Percentiles rank a stretch among this genome's conserved stretches.
Evolutionary conservation across 768 basidiomycete genomes (phyloP).

Genomic region (Lactarius sanguifluus): DNA sequence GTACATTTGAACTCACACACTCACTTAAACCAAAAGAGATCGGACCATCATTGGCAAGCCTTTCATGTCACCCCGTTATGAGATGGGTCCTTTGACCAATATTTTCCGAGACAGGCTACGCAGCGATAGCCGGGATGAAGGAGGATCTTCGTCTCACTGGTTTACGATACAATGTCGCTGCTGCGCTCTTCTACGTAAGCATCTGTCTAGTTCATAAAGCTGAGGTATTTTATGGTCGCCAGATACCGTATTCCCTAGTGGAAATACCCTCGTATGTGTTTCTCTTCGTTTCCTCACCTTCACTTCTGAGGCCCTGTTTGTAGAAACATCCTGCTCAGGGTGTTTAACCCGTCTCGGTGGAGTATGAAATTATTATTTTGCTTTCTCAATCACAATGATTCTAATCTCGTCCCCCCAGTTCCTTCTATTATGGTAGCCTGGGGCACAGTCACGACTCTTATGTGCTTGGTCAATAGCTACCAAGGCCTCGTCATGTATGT

Average conservation of each 20-base stretch:
- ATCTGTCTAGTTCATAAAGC: background rate
- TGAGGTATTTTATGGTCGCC: background rate
- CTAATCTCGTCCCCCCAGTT: constrained; percentile 36
- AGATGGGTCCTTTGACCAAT: too few species aligned
- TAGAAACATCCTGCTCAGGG: constrained; percentile 42
- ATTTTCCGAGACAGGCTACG: constrained; percentile 23
- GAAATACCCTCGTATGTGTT: constrained; percentile 41
- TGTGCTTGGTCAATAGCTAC: constrained; percentile 40
- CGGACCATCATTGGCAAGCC: constrained; percentile 28
- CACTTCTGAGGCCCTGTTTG: background rate
- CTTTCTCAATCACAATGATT: background rate
- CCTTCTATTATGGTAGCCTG: constrained; percentile 42
- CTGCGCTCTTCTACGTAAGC: constrained; percentile 42
- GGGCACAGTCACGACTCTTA: constrained; percentile 42
- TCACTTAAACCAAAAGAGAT: constrained; percentile 19
- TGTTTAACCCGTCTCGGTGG: constrained; percentile 40
- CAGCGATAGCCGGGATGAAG: constrained; percentile 45
- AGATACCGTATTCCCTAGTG: constrained; percentile 41
- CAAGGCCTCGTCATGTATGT: constrained; percentile 38
- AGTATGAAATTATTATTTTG: constrained; percentile 32
- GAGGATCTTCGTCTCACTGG: constrained; percentile 39
- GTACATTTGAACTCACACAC: background rate
- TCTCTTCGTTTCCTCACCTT: background rate
- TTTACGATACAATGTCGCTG: constrained; percentile 40
- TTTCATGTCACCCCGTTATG: background rate